Conservation (phyloP, 2,329 filamentous ascomycete species). For the Intubia oerlemansii region DNA sequence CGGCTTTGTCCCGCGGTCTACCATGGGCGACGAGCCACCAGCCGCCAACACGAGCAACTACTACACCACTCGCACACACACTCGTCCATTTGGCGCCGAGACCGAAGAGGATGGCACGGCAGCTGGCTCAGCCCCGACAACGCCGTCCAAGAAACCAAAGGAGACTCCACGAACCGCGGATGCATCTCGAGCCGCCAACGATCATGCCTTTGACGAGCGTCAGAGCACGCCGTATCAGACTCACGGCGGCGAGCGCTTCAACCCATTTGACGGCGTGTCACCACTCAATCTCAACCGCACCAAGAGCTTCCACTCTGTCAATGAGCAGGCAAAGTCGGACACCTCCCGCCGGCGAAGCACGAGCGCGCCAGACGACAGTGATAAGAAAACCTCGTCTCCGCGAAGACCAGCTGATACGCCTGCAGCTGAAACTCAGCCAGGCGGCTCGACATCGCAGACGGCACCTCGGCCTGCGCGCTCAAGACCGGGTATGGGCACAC, state of each 20-base stretch:
- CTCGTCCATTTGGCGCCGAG: no score
- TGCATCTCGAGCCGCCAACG: constrained; percentile 19
- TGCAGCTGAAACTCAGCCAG: no score
- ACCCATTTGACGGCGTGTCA: constrained; percentile 26
- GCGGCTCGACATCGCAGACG: no score
- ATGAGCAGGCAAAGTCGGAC: constrained; percentile 6
- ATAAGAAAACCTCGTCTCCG: no score
- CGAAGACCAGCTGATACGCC: no score
- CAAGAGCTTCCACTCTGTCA: constrained; percentile 21
- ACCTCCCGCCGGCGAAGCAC: constrained; percentile 13
- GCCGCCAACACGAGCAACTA: constrained; percentile 28
- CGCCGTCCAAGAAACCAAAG: constrained; percentile 6
- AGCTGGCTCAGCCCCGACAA: no score
- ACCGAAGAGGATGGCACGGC: no score
- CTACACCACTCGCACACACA: no score
- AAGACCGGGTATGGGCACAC: no score
- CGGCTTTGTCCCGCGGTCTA: constrained; percentile 28
- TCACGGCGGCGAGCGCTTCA: constrained; percentile 35
- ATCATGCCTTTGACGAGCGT: constrained; percentile 22
- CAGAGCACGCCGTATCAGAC: constrained; percentile 35
- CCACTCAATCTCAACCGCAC: constrained; percentile 19
- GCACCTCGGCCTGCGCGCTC: no score
- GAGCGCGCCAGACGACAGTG: constrained; percentile 13
- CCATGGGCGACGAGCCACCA: constrained; percentile 29
- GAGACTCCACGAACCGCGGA: constrained; percentile 21